These are phyloP conservation scores for Sporothrix mexicana DNA, from an alignment of 2,329 filamentous ascomycete genomes.

Conservation along the genomic window DNA sequence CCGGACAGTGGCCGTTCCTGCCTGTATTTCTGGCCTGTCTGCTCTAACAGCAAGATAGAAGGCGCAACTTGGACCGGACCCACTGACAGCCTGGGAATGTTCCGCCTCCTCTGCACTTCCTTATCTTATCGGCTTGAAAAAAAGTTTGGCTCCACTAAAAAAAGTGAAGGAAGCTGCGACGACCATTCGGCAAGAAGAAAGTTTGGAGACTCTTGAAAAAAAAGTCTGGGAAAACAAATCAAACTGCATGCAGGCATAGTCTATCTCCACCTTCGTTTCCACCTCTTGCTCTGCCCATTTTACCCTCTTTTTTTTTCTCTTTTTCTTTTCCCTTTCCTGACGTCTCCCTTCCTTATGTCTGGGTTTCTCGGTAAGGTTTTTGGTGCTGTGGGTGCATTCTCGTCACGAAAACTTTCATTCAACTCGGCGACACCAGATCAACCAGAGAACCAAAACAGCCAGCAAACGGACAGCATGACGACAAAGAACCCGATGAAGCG, in stretches of 20 bases:
- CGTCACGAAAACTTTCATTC: constrained; percentile 23
- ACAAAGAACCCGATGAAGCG: constrained; percentile 48
- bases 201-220: constrained; percentile 17
- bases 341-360: constrained; percentile 29
- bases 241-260: constrained; percentile 1
- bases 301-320: constrained; percentile 15
- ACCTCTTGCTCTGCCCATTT: neutral
- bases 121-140: constrained; percentile 33
- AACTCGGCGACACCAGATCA: neutral
- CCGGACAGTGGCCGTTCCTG: neutral
- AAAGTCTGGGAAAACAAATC: constrained; percentile 9
- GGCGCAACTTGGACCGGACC: neutral
- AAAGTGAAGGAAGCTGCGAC: constrained; percentile 26
- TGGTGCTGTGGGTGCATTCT: constrained; percentile 29
- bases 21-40: no score
- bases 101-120: neutral
- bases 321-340: constrained; percentile 10
- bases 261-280: neutral
- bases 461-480: constrained; percentile 17
- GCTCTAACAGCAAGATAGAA: neutral
- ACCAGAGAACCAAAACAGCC: neutral
- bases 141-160: constrained; percentile 32
- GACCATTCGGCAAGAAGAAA: constrained; percentile 11
- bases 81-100: neutral
- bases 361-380: constrained; percentile 34